Evolutionary conservation across 2,329 filamentous ascomycete species (phyloP), one percentile per base, ranked within the genome.

Genomic region (Trichoderma sp.): DNA sequence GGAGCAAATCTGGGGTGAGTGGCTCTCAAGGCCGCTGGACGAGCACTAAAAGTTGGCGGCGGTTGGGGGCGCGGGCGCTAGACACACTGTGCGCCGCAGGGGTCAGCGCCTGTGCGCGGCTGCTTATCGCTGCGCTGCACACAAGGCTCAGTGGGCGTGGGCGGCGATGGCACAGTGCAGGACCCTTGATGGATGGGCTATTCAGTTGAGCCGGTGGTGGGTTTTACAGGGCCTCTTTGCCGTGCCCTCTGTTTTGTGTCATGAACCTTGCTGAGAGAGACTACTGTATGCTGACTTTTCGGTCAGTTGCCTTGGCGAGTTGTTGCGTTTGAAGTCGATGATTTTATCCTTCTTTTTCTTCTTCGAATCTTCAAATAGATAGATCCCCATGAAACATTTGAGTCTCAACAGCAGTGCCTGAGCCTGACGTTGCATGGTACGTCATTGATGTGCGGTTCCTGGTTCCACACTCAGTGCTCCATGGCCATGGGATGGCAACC

Each of bases 1-100:
- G 60, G 68, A 69, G 40, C 40, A 43, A 43, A 64, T 69, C 68
- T 60, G 68, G 60, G 66, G 58, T 49, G 47, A 49, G 47, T 24
- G 47, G 47, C 47, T 49, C 47, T 49, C n/a, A 24, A 24, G 27
- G 5, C 31, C 29, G 47, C 27, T 52, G 59, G 33, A 35, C 19
- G 27, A 49, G 59, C 43, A 37, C 59, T 62, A 62, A 43, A 43
- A 37, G 16, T 16, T 49, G 47, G n/a, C n/a, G 43, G 43, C 43
- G 43, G 43, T 47, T 47, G 43, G 24, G 24, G 33, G 37, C 56
- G 55, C 53, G 63, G 63, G 53, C 63, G 27, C 53, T 57, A 66
- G 63, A 29, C 64, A 52, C 55, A 67, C 64, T 49, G 64, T 67
- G 64, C 40, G 7, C 5, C 47, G 53, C 33, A 58, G 37, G 29